phyloP scores from a whole-genome alignment of 2,329 filamentous ascomycete species.

The Trichoderma citrinoviride region DNA sequence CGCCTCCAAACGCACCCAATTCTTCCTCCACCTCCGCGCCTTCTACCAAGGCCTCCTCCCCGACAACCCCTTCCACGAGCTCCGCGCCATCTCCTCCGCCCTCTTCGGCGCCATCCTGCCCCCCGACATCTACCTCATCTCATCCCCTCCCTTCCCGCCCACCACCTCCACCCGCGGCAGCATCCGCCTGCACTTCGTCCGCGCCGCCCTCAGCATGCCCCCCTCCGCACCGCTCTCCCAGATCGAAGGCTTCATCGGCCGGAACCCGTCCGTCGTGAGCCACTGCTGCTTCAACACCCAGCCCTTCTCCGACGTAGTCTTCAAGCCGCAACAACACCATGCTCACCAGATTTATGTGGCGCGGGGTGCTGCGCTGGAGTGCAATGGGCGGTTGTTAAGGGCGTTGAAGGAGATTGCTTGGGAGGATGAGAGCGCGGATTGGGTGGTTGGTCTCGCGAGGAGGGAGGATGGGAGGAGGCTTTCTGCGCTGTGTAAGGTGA shows the following conservation, averaged over 20 bases:
- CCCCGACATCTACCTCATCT: neutral
- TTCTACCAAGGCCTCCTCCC: neutral
- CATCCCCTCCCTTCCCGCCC: neutral
- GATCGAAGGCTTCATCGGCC: constrained; percentile 23
- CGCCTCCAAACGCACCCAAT: neutral
- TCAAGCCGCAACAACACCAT: neutral
- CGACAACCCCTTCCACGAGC: constrained; percentile 6
- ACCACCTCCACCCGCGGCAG: neutral
- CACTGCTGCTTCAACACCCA: constrained; percentile 22
- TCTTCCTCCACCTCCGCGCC: neutral
- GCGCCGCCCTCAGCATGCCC: constrained; percentile 21
- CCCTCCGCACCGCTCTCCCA: neutral
- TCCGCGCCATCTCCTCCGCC: neutral
- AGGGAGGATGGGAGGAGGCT: neutral
- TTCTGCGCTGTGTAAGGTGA: neutral
- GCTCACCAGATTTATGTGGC: neutral
- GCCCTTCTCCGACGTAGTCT: constrained; percentile 5
- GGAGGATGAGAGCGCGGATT: neutral
- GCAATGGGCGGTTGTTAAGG: neutral
- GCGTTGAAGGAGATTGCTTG: constrained; percentile 8
- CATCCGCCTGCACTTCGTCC: constrained; percentile 20
- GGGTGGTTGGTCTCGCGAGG: neutral
- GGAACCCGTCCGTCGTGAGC: constrained; percentile 27
- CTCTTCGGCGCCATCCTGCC: neutral
- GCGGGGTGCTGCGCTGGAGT: neutral